Base-by-base conservation (phyloP, 2,329 filamentous ascomycete genomes). In the Coniochaeta pulveracea region DNA sequence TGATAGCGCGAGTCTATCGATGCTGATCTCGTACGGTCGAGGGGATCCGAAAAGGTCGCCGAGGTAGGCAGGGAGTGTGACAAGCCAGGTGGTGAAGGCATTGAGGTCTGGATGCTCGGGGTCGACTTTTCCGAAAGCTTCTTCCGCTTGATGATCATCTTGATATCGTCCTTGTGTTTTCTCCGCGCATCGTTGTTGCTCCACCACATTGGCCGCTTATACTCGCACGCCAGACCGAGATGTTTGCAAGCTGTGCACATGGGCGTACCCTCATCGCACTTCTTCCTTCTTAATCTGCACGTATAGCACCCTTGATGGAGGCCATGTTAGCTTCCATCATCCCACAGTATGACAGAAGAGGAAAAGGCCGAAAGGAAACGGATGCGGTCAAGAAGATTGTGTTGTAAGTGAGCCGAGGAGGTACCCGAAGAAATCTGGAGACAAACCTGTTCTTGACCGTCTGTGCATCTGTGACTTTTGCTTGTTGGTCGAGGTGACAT, bases 121-220 rank as follows among this genome's bases (percentile, higher is more conserved):
- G 76, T 69, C 34, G 74, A 68, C 74, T 94, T 94, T 61, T 95
- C 89, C 17, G 79, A 78, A 45, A 93, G 70, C 72, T 96, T 96
- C 54, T 91, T 96, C 54, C 80, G 76, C 75, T 94, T 95, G 68
- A 98, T 96, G 58, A 89, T 85, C 59, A 82, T 80, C 71, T 98
- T 98, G 69, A 98, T 93, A 46, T 80, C 66, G 54, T 96, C 91
- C 64, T 96, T 98, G 56, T 95, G 85, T 36, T 78, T 64, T 47
- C 80, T 76, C 46, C 91, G 72, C 51, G 82, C 76, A 42, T 94
- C 86, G 51, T 83, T 82, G 67, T 91, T 95, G 61, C 80, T 83
- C 91, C 91, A 98, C 91, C 91, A 98, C 61, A 84, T 76, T 23
- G 91, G 91, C 52, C 88, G 70, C 69, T 93, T 94, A 66, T 96